phyloP scores from a whole-genome alignment of 139 green algal species.

The Microglena sp. region DNA sequence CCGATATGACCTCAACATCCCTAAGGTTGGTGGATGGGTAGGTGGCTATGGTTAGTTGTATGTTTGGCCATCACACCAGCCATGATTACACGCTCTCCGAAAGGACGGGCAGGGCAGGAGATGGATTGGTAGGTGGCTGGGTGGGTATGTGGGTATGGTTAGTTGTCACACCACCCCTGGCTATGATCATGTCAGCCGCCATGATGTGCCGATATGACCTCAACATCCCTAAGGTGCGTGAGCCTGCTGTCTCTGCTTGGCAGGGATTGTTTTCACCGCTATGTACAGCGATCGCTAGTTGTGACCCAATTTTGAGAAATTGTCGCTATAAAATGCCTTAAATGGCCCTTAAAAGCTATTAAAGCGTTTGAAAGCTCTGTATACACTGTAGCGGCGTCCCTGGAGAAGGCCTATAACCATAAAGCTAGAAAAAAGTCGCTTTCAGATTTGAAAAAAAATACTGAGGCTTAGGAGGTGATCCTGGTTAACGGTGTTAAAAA shows the following conservation, averaged over 20 bases:
- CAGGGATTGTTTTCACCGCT: background rate
- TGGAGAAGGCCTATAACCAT: no score
- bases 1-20: conserved; percentile 85
- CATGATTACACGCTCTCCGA: background rate
- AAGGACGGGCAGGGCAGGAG: background rate
- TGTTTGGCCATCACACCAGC: conserved; percentile 8
- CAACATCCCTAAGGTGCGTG: background rate
- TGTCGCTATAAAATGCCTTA: no score
- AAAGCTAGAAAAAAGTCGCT: no score
- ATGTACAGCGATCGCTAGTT: background rate
- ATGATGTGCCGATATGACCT: background rate
- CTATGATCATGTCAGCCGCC: background rate
- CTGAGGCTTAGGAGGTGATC: no score
- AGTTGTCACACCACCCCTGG: background rate
- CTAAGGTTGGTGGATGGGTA: conserved; percentile 70
- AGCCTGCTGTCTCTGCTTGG: background rate
- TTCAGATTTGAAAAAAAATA: no score
- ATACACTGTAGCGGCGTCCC: no score
- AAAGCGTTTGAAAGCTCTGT: no score
- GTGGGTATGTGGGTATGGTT: background rate
- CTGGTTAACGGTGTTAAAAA: no score
- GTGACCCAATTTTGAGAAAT: no score
- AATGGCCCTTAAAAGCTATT: no score
- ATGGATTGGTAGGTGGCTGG: background rate
- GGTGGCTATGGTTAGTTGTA: conserved; percentile 69